These are phyloP conservation scores for Pseudopithomyces maydicus DNA, from an alignment of 2,329 filamentous ascomycete genomes.

Conservation along the genomic window DNA sequence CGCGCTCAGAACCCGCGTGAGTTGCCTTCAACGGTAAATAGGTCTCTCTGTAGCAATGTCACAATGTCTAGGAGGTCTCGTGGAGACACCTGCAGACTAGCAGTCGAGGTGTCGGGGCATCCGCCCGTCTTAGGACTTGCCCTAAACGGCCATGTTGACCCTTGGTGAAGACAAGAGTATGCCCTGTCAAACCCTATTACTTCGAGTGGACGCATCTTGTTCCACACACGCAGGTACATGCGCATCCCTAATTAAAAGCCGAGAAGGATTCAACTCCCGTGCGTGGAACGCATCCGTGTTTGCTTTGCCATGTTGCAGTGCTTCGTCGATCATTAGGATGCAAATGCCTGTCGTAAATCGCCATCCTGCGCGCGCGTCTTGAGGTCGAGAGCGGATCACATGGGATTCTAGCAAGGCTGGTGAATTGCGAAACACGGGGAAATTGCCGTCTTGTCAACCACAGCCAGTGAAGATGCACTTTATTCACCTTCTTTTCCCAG, in stretches of 20 bases:
- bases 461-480: background rate
- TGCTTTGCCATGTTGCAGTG: constrained; percentile 5
- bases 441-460: background rate
- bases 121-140: constrained; percentile 12
- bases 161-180: background rate
- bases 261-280: constrained; percentile 2
- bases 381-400: background rate
- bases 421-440: constrained; percentile 20
- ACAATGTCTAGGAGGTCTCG: constrained; percentile 21
- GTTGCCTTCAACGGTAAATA: constrained; percentile 15
- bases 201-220: background rate
- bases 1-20: constrained; percentile 24
- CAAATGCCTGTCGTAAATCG: constrained; percentile 29
- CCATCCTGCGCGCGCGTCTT: background rate
- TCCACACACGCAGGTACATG: background rate
- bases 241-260: background rate
- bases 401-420: constrained; percentile 18
- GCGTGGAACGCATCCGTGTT: background rate
- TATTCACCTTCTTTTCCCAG: constrained; percentile 8
- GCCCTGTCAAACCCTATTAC: background rate
- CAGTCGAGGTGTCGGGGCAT: constrained; percentile 9
- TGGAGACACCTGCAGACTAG: constrained; percentile 25
- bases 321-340: constrained; percentile 19
- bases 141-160: constrained; percentile 3
- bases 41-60: constrained; percentile 14